Evolutionary conservation across 257 asterid genomes (phyloP).

Genomic region (Capsicum rhomboideum): DNA sequence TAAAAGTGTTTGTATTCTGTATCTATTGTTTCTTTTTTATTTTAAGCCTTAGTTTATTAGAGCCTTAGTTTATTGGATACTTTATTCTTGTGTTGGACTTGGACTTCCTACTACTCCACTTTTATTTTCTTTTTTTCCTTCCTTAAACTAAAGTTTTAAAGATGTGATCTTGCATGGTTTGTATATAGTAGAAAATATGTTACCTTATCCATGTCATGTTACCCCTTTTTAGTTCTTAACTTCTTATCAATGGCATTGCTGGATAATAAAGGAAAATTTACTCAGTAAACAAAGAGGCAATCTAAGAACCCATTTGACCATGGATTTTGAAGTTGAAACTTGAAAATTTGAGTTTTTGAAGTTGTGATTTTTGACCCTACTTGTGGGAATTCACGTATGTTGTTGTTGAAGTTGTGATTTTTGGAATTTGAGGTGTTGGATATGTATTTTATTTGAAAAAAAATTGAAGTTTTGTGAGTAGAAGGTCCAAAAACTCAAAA

Average conservation of each 20-base stretch:
- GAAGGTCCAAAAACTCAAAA: no score
- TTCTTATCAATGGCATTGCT: neutral
- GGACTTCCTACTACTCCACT: neutral
- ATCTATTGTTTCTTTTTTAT: neutral
- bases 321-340: no score
- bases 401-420: no score
- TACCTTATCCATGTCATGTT: neutral
- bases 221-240: neutral
- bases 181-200: neutral
- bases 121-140: neutral
- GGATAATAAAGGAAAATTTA: neutral
- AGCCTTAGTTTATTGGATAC: neutral
- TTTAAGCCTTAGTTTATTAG: neutral
- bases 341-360: no score
- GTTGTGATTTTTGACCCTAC: no score
- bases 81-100: conserved; percentile 1
- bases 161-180: neutral
- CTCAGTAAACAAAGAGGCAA: neutral
- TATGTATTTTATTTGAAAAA: no score
- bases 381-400: no score
- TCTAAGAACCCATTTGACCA: no score
- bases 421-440: no score
- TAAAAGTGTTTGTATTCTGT: neutral
- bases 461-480: no score
- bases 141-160: neutral